phyloP scores from a whole-genome alignment of 2,329 filamentous ascomycete genomes.

The Ophiostoma angusticollis region DNA sequence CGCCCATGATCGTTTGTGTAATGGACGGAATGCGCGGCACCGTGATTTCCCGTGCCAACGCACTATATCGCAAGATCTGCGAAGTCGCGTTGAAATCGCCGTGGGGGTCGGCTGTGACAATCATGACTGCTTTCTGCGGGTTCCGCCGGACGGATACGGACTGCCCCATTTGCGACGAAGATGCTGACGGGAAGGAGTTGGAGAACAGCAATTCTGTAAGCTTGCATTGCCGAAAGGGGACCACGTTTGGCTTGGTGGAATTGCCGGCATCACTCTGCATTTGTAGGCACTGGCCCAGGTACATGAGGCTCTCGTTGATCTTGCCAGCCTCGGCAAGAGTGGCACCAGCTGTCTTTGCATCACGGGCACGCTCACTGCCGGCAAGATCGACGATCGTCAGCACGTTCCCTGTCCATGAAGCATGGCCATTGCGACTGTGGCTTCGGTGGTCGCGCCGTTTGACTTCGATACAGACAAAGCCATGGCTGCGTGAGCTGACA shows the following conservation, averaged over 20 bases:
- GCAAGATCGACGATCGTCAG: constrained; percentile 86
- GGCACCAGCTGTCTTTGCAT: constrained; percentile 85
- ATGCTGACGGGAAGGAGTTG: constrained; percentile 65
- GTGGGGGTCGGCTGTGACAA: constrained; percentile 83
- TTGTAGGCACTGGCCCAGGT: constrained; percentile 89
- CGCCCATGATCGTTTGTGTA: constrained; percentile 52
- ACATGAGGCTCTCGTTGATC: constrained; percentile 98
- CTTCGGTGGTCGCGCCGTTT: constrained; percentile 54
- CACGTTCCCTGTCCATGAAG: constrained; percentile 61
- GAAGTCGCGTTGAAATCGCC: constrained; percentile 96
- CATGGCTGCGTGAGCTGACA: constrained; percentile 81
- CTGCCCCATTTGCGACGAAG: constrained; percentile 20
- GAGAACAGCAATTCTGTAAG: constrained; percentile 75
- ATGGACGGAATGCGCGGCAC: constrained; percentile 80
- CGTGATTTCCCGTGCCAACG: constrained; percentile 82
- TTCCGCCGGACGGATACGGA: constrained; percentile 36
- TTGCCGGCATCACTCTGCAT: constrained; percentile 75
- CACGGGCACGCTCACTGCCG: constrained; percentile 82
- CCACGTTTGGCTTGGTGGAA: constrained; percentile 60
- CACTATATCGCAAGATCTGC: constrained; percentile 89
- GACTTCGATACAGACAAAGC: constrained; percentile 90
- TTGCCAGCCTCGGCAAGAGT: constrained; percentile 93
- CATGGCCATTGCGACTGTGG: constrained; percentile 25
- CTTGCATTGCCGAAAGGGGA: constrained; percentile 74
- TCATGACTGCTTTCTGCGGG: constrained; percentile 86